Conservation (phyloP, 1,284 basidiomycete genomes). For the Tylopilus sp. region DNA sequence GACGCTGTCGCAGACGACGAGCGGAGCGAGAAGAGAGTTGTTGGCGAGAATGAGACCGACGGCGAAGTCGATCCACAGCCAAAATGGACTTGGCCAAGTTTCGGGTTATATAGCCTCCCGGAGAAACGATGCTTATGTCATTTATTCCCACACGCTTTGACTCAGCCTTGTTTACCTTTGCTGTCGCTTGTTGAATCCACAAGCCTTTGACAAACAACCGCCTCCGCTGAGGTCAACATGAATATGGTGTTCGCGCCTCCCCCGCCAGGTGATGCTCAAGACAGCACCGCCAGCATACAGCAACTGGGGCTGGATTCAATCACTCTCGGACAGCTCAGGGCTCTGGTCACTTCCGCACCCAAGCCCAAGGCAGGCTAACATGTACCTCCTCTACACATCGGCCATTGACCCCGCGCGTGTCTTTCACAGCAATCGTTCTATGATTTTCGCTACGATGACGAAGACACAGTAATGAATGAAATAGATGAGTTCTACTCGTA, state of each 20-base stretch:
- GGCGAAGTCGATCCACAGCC: constrained; percentile 47
- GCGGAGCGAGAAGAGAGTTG: constrained; percentile 36
- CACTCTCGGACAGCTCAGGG: constrained; percentile 77
- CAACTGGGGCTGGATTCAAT: constrained; percentile 60
- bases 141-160: constrained; percentile 22
- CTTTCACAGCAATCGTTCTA: constrained; percentile 76
- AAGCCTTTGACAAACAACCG: constrained; percentile 32
- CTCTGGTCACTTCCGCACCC: constrained; percentile 64
- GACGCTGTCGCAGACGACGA: constrained; percentile 41
- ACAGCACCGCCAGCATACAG: constrained; percentile 21
- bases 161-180: constrained; percentile 15
- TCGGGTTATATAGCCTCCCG: constrained; percentile 27
- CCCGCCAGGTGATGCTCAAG: constrained; percentile 27
- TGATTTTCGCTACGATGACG: constrained; percentile 91
- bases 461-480: constrained; percentile 92
- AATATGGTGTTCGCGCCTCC: constrained; percentile 31
- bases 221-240: constrained; percentile 14
- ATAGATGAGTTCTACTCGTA: constrained; percentile 99
- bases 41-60: constrained; percentile 38
- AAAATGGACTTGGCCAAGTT: constrained; percentile 31
- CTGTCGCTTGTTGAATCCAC: constrained; percentile 29
- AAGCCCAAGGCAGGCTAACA: constrained; percentile 66
- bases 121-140: constrained; percentile 26
- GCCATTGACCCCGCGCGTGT: constrained; percentile 15
- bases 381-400: constrained; percentile 10